These are phyloP conservation scores for Mucor sp. DNA, from an alignment of 371 early-diverging fungal species.

Conservation along the genomic window DNA sequence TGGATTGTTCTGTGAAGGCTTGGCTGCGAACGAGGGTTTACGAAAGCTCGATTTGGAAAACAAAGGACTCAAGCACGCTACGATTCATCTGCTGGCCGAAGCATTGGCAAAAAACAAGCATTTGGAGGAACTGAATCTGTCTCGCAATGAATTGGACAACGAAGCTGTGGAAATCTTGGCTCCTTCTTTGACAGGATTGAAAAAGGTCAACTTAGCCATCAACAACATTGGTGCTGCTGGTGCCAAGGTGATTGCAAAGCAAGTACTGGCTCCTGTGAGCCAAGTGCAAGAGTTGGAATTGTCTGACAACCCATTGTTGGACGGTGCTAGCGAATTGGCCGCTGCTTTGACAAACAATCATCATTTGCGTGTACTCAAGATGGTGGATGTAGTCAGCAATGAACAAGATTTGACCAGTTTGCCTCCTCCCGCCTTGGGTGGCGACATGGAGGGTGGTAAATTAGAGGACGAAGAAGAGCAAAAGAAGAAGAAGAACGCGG, in stretches of 20 bases:
- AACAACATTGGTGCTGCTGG: conserved; percentile 45
- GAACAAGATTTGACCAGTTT: conserved; percentile 30
- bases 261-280: conserved; percentile 8
- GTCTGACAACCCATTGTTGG: conserved; percentile 56
- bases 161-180: conserved; percentile 32
- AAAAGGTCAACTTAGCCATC: conserved; percentile 45
- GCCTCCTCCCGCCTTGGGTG: conserved; percentile 32
- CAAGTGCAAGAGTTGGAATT: conserved; percentile 51
- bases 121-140: conserved; percentile 45
- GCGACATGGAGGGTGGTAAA: conserved; percentile 1
- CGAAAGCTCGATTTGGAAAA: conserved; percentile 59
- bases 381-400: conserved; percentile 45
- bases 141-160: conserved; percentile 54
- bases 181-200: conserved; percentile 23
- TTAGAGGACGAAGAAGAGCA: conserved; percentile 20
- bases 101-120: conserved; percentile 31
- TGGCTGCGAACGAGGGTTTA: conserved; percentile 56
- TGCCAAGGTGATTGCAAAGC: conserved; percentile 29
- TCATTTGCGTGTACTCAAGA: conserved; percentile 37
- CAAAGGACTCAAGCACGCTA: conserved; percentile 43
- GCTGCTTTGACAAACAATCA: conserved; percentile 38
- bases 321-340: conserved; percentile 45
- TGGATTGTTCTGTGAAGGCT: conserved; percentile 48
- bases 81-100: conserved; percentile 22
- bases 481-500: conserved; percentile 11